A percentile compares a stretch with the other conserved stretches of the same genome.
Evolutionary conservation across 768 basidiomycete genomes (phyloP).

Genomic region (Suillus subaureus): DNA sequence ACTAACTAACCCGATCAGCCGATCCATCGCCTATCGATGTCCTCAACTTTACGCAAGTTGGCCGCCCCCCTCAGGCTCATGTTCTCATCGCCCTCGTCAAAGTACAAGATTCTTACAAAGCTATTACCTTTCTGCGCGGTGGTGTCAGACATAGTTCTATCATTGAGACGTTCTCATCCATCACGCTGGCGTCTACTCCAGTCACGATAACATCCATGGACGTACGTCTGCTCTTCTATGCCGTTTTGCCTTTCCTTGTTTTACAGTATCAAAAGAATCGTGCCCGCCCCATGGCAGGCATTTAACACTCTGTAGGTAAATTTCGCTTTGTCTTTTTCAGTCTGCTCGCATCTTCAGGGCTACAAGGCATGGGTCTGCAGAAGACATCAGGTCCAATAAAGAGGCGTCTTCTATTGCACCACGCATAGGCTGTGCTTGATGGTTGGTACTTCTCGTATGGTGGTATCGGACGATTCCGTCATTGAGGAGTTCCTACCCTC

Average conservation of each 20-base stretch:
- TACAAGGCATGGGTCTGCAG: constrained; percentile 30
- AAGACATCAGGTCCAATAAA: constrained; percentile 27
- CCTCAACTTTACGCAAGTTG: no score
- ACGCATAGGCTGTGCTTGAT: not conserved
- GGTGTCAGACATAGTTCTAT: not conserved
- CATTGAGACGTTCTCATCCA: not conserved
- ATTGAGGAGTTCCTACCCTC: not conserved
- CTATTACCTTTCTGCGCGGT: no score
- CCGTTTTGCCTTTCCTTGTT: not conserved
- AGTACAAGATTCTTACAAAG: no score
- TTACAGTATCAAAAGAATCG: not conserved
- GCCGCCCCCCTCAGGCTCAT: no score
- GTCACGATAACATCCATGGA: no score
- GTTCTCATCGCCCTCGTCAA: no score
- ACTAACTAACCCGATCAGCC: no score
- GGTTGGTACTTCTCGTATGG: not conserved
- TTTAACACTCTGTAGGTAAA: not conserved
- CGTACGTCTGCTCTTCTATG: not conserved
- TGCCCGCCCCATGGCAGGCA: not conserved
- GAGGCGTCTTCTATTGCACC: not conserved
- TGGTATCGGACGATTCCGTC: not conserved
- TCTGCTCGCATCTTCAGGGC: not conserved
- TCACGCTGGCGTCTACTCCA: not conserved
- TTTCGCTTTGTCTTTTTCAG: not conserved
- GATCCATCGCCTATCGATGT: no score